Evolutionary conservation across 306 rosid genomes (phyloP).

Genomic region (Corylus americana): DNA sequence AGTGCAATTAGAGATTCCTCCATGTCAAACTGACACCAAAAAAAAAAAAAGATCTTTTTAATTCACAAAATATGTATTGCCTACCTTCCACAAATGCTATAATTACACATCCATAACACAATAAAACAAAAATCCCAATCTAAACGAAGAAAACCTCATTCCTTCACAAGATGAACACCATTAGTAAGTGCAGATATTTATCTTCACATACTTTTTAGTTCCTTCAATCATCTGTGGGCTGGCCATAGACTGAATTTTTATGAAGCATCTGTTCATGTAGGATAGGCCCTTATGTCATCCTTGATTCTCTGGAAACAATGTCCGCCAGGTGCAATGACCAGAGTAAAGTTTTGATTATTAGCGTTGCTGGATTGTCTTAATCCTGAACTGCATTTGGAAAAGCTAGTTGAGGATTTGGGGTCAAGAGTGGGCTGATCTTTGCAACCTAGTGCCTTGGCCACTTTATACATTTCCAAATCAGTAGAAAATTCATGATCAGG

Average conservation of each 20-base stretch:
- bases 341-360: not conserved
- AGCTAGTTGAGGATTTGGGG: not conserved
- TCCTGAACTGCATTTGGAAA: not conserved
- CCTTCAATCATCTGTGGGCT: not conserved
- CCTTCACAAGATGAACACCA: not conserved
- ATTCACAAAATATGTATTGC: constrained; percentile 5
- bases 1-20: constrained; percentile 58
- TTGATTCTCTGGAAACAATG: not conserved
- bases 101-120: constrained; percentile 12
- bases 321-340: too few relatives aligned
- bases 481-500: not conserved
- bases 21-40: constrained; percentile 60
- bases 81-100: not conserved
- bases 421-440: not conserved
- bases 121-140: constrained; percentile 16
- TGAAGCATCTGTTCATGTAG: not conserved
- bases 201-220: not conserved
- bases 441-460: not conserved
- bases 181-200: constrained; percentile 6
- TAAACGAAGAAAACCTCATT: not conserved
- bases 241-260: not conserved
- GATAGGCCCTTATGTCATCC: not conserved
- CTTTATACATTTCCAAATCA: not conserved
- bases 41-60: not conserved
- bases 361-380: not conserved